phyloP scores from a whole-genome alignment of 2,329 filamentous ascomycete species.

The Pestalotiopsis fici region DNA sequence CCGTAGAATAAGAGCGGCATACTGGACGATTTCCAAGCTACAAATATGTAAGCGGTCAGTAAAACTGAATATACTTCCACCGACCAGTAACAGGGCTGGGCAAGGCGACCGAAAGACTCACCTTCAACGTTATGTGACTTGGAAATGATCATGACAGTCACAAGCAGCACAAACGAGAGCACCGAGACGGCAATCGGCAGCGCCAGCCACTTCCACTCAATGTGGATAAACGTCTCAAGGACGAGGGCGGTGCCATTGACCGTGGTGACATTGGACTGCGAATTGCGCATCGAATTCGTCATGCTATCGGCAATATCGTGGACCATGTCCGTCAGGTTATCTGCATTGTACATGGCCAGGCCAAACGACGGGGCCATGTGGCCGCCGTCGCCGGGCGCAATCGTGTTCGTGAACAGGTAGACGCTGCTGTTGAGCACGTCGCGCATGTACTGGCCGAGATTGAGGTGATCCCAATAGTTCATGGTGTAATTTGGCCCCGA shows the following conservation, averaged over 20 bases:
- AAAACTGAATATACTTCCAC: too few species aligned
- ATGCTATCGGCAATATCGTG: slow-evolving; percentile 10
- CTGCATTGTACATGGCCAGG: slow-evolving; percentile 1
- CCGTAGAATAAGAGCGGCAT: slow-evolving; percentile 12
- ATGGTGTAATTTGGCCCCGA: slow-evolving; percentile 2
- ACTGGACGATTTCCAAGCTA: slow-evolving; percentile 11
- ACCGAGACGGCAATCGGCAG: slow-evolving; percentile 10
- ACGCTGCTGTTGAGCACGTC: slow-evolving; percentile 6
- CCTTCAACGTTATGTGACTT: not conserved
- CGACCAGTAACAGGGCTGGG: too few species aligned
- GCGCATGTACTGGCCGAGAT: not conserved
- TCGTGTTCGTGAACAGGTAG: not conserved
- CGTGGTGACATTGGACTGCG: slow-evolving; percentile 7
- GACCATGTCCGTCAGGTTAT: not conserved
- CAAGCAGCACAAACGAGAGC: slow-evolving; percentile 7
- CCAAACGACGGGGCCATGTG: slow-evolving; percentile 8
- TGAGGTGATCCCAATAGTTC: slow-evolving; percentile 7
- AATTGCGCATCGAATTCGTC: slow-evolving; percentile 12
- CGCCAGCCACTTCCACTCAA: slow-evolving; percentile 12
- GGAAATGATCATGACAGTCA: not conserved
- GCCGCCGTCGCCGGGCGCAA: slow-evolving; percentile 1
- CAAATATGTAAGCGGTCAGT: not conserved
- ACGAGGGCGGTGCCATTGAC: not conserved
- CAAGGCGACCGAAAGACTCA: not conserved
- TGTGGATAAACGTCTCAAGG: slow-evolving; percentile 9